Base-by-base conservation (phyloP, 2,329 filamentous ascomycete genomes). In the Pyrenophora graminea region DNA sequence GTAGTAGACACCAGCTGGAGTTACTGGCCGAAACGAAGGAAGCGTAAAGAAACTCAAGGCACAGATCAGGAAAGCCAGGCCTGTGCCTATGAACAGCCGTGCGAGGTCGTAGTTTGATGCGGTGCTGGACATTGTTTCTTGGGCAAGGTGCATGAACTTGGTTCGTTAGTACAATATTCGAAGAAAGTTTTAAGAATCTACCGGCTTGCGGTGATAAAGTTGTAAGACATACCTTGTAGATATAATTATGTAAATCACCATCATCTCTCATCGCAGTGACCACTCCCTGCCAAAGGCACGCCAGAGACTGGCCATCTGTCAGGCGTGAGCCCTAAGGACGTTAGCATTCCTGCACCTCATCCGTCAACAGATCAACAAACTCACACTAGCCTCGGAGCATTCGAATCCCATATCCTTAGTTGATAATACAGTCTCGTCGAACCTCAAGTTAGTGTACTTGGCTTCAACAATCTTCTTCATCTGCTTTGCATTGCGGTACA, bases 81-180 rank as follows among this genome's bases (percentile, higher is more conserved):
- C 56, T 21, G 77, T 74, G 2, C 82, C 82, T 9, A 66, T 46
- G 25, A 77, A 60, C 41, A 95, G 80, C 44, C 81, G 84, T 1
- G 79, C 67, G 56, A 95, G 79, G 67, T 96, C 82, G 70, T 99
- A 99, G 69, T 96, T 95, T 71, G 91, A 97, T 4, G 94, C 92
- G 69, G 94, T 91, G 64, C 85, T 87, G 63, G 90, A 95, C 82
- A 99, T 89, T 13, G 91, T 76, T 18, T 83, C 80, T 70, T 97
- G 94, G 1, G 91, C 88, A 48, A 80, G 77, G 44, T 79, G 82
- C 43, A 91, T 82, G 80, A 94, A 95, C 71, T 74, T 1, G 5
- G 9, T 8, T 27, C 8, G 38, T 67, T 27, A 67, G 58, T 31
- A 6, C 32, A 8, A 23, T 3, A 3, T 21, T 27, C 41, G 27